Percentiles rank a stretch among this genome's conserved stretches.
Conservation (phyloP, 148 eudicot genomes). For the Rhododendron molle region DNA sequence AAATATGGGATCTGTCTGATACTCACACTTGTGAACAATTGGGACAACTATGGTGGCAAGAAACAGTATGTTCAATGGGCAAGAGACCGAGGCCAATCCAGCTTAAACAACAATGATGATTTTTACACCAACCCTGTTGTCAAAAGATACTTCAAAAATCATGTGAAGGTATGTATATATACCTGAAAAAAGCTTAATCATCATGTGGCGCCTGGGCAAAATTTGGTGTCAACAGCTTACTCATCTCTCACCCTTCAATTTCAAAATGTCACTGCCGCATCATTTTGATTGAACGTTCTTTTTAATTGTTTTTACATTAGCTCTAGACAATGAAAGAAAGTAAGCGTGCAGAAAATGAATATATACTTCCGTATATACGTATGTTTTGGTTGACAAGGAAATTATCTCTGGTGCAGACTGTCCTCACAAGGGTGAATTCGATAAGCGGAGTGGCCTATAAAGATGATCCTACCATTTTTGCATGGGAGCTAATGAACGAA, state of each 20-base stretch:
- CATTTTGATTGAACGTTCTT: neutral
- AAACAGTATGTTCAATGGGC: constrained; percentile 40
- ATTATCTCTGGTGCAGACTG: constrained; percentile 1
- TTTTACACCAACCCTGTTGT: constrained; percentile 23
- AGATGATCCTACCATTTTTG: constrained; percentile 40
- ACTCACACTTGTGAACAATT: constrained; percentile 32
- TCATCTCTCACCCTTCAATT: neutral
- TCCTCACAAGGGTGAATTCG: constrained; percentile 30
- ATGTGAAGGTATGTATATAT: constrained; percentile 17
- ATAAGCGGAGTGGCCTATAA: constrained; percentile 28
- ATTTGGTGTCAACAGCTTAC: too few relatives aligned
- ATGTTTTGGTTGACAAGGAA: neutral
- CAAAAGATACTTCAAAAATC: constrained; percentile 22
- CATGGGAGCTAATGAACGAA: constrained; percentile 50
- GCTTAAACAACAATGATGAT: constrained; percentile 29
- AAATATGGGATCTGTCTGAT: constrained; percentile 30
- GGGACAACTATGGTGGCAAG: constrained; percentile 33
- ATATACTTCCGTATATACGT: neutral
- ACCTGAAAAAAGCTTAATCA: neutral
- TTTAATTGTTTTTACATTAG: neutral
- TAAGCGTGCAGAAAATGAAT: too few relatives aligned
- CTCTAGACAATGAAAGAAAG: neutral
- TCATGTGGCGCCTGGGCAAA: too few relatives aligned
- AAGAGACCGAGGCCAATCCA: constrained; percentile 18
- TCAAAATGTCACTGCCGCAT: neutral